Conservation (phyloP, 805 yeast species). For the Pichia scutulata region DNA sequence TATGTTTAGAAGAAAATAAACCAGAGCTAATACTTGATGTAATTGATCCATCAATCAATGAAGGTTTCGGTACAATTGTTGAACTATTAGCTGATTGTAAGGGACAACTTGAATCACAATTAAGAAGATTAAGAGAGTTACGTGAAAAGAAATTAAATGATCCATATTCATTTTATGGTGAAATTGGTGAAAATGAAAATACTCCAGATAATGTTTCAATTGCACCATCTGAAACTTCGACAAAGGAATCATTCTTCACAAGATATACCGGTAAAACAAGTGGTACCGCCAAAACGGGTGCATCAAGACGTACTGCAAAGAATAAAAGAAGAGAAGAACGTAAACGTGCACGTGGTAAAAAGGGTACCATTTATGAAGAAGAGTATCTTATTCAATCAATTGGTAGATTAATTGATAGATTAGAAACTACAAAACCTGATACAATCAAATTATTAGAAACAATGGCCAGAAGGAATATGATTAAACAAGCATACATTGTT, state of each 20-base stretch:
- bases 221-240: slow-evolving; percentile 90
- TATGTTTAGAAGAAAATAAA: slow-evolving; percentile 41
- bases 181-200: slow-evolving; percentile 51
- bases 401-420: slow-evolving; percentile 79
- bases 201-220: slow-evolving; percentile 90
- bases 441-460: slow-evolving; percentile 69
- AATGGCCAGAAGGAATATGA: slow-evolving; percentile 60
- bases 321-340: slow-evolving; percentile 93
- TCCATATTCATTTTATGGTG: slow-evolving; percentile 80
- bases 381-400: slow-evolving; percentile 85
- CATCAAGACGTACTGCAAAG: slow-evolving; percentile 84
- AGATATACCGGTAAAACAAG: slow-evolving; percentile 93
- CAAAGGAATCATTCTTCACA: slow-evolving; percentile 88
- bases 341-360: slow-evolving; percentile 92
- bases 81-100: slow-evolving; percentile 92
- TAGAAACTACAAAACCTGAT: slow-evolving; percentile 67
- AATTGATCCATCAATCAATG: slow-evolving; percentile 70
- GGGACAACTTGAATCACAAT: slow-evolving; percentile 76
- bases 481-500: slow-evolving; percentile 74
- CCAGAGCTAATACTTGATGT: slow-evolving; percentile 44
- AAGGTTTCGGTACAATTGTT: slow-evolving; percentile 80
- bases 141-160: slow-evolving; percentile 77
- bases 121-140: slow-evolving; percentile 74
- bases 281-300: slow-evolving; percentile 96
- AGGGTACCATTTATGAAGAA: slow-evolving; percentile 96